phyloP scores from a whole-genome alignment of 345 rosid genomes.

The Theobroma cacao region DNA sequence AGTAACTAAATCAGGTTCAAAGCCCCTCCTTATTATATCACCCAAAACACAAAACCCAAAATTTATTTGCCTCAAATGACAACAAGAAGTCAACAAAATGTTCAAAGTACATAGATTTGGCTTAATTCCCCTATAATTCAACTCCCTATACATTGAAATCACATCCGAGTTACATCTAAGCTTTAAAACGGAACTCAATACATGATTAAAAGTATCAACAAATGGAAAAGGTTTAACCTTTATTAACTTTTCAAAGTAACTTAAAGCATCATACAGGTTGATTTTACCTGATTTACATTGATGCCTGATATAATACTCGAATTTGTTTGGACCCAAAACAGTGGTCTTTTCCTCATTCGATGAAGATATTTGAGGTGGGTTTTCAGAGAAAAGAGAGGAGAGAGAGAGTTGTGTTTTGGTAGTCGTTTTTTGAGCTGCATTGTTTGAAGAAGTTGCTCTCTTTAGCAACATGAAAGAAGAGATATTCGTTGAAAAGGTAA shows the following conservation, averaged over 20 bases:
- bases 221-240: conserved; percentile 17
- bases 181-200: conserved; percentile 10
- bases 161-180: background rate
- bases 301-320: conserved; percentile 11
- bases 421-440: background rate
- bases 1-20: conserved; percentile 4
- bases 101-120: background rate
- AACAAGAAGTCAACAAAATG: conserved; percentile 6
- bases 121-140: conserved; percentile 6
- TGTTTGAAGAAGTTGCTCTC: background rate
- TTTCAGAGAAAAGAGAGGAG: background rate
- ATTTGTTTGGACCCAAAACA: background rate
- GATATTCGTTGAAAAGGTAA: no score
- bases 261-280: conserved; percentile 12
- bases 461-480: background rate
- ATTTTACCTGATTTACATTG: conserved; percentile 21
- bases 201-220: conserved; percentile 17
- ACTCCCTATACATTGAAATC: background rate
- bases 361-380: background rate
- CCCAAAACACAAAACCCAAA: conserved; percentile 24
- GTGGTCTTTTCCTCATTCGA: background rate
- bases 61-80: background rate
- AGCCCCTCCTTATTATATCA: conserved; percentile 22
- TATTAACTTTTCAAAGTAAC: conserved; percentile 9
- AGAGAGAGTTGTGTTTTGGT: background rate